These are phyloP conservation scores for Diaporthe velutina DNA, from an alignment of 2,329 filamentous ascomycete genomes.

Conservation along the genomic window DNA sequence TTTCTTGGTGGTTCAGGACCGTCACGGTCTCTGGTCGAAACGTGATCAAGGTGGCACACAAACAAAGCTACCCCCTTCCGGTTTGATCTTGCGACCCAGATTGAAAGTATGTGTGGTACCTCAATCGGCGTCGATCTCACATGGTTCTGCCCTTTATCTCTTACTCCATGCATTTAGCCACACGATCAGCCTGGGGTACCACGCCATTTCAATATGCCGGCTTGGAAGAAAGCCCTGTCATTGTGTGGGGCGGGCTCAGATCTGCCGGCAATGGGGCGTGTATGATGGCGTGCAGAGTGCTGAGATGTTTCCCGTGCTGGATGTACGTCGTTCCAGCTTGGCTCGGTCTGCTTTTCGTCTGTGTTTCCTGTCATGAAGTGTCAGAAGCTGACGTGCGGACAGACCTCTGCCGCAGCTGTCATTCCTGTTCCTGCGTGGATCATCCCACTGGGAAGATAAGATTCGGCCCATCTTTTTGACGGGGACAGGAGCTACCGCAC, in stretches of 20 bases:
- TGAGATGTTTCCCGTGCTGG: background rate
- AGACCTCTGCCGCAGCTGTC: constrained; percentile 19
- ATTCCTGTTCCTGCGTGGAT: constrained; percentile 6
- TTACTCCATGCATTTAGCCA: constrained; percentile 9
- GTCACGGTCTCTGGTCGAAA: constrained; percentile 19
- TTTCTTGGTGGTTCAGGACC: background rate
- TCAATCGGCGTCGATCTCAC: constrained; percentile 9
- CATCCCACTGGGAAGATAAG: constrained; percentile 2
- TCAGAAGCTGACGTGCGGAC: constrained; percentile 24
- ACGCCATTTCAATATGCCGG: constrained; percentile 8
- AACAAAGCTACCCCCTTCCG: constrained; percentile 18
- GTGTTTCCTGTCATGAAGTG: constrained; percentile 26
- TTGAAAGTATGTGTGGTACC: background rate
- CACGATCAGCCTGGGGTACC: constrained; percentile 3
- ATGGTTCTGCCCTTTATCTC: background rate
- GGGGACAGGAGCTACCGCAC: constrained; percentile 5
- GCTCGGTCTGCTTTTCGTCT: background rate
- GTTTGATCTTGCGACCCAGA: constrained; percentile 28
- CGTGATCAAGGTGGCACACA: constrained; percentile 14
- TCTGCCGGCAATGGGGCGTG: constrained; percentile 1
- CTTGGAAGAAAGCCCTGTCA: background rate
- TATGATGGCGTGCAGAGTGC: constrained; percentile 2
- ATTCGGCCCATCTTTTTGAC: background rate
- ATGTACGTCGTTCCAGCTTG: background rate
- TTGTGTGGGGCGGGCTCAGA: background rate